A percentile compares a stretch with the other conserved stretches of the same genome.
Conservation (phyloP, 1,284 basidiomycete genomes). For the Wallemia mellicola region DNA sequence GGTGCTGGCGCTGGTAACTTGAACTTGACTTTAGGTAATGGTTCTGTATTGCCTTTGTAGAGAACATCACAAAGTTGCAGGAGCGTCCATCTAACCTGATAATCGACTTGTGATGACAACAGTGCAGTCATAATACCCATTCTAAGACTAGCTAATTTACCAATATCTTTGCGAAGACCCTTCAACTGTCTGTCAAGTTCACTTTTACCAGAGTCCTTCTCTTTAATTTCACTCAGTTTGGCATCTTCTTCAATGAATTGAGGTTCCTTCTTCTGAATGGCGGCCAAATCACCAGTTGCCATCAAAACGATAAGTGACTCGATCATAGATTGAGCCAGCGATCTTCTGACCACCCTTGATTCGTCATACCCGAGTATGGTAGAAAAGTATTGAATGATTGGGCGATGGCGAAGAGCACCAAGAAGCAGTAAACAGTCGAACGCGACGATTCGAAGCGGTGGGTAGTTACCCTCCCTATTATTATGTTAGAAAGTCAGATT, state of each 20-base stretch:
- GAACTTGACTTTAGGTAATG: slow-evolving; percentile 56
- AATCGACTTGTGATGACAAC: slow-evolving; percentile 45
- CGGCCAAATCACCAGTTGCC: slow-evolving; percentile 60
- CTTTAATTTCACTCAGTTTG: slow-evolving; percentile 27
- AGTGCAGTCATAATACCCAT: slow-evolving; percentile 50
- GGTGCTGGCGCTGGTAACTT: slow-evolving; percentile 50
- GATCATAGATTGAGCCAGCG: slow-evolving; percentile 56
- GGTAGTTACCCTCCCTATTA: slow-evolving; percentile 63
- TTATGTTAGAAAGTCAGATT: slow-evolving; percentile 1
- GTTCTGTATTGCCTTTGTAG: slow-evolving; percentile 49
- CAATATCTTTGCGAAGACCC: slow-evolving; percentile 49
- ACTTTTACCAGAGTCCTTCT: slow-evolving; percentile 28
- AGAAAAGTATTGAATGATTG: slow-evolving; percentile 57
- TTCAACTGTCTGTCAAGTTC: slow-evolving; percentile 54
- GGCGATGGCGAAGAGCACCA: slow-evolving; percentile 28
- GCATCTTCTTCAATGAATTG: slow-evolving; percentile 62
- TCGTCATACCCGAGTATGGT: slow-evolving; percentile 66
- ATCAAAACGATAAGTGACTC: slow-evolving; percentile 64
- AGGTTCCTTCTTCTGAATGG: slow-evolving; percentile 36
- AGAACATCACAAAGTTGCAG: slow-evolving; percentile 77
- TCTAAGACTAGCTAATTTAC: slow-evolving; percentile 46
- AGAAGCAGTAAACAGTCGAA: slow-evolving; percentile 80
- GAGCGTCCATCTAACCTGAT: slow-evolving; percentile 65
- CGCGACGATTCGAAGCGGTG: slow-evolving; percentile 63
- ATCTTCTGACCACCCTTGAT: slow-evolving; percentile 48